phyloP scores from a whole-genome alignment of 2,329 filamentous ascomycete genomes.

The Aureobasidium melanogenum region DNA sequence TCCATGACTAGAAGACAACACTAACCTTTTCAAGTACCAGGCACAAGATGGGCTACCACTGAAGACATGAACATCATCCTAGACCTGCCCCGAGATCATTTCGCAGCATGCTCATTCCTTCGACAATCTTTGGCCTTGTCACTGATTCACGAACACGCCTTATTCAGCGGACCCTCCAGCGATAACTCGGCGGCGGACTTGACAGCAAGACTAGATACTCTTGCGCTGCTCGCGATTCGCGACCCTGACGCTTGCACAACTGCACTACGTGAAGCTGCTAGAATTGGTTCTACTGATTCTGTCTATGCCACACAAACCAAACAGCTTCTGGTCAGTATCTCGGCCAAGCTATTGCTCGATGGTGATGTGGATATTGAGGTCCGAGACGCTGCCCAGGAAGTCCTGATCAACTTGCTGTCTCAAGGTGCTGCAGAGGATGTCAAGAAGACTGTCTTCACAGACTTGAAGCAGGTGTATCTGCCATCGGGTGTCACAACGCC shows the following conservation, averaged over 20 bases:
- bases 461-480: neutral
- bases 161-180: neutral
- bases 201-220: neutral
- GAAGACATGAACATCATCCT: conserved; percentile 3
- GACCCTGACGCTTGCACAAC: conserved; percentile 10
- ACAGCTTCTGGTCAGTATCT: neutral
- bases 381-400: conserved; percentile 8
- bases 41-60: neutral
- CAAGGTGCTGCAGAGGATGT: neutral
- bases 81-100: neutral
- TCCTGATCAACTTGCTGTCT: neutral
- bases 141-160: neutral
- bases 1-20: no score
- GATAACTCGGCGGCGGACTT: neutral
- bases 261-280: neutral
- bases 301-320: neutral
- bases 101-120: conserved; percentile 5
- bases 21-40: neutral
- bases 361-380: conserved; percentile 6
- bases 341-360: neutral
- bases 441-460: neutral
- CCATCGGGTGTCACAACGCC: neutral
- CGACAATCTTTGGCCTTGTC: conserved; percentile 6
- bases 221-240: neutral
- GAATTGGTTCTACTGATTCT: neutral